phyloP scores from a whole-genome alignment of 139 green algal genomes.

The Dunaliella sp. region DNA sequence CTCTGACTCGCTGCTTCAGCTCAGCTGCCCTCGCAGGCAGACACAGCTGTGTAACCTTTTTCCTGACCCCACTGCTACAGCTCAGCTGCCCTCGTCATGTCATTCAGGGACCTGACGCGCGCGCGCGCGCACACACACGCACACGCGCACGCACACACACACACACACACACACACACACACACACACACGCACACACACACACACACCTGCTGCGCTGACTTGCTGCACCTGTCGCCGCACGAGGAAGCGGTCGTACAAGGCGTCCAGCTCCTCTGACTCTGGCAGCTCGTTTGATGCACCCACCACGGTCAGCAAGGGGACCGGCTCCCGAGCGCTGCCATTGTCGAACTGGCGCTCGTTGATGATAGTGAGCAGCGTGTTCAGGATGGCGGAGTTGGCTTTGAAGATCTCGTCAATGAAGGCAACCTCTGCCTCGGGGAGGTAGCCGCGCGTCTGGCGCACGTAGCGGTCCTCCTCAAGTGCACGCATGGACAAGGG shows the following conservation, averaged over 20 bases:
- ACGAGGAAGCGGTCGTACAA: slow-evolving; percentile 88
- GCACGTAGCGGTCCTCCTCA: slow-evolving; percentile 88
- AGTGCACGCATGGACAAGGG: slow-evolving; percentile 86
- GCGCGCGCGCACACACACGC: too few relatives aligned
- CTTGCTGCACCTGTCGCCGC: slow-evolving; percentile 50
- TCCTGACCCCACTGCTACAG: too few relatives aligned
- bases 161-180: too few relatives aligned
- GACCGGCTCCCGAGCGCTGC: slow-evolving; percentile 58
- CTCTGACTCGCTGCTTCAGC: too few relatives aligned
- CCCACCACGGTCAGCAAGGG: slow-evolving; percentile 26
- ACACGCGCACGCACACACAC: too few relatives aligned
- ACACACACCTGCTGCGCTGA: slow-evolving; percentile 17
- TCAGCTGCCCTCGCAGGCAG: too few relatives aligned
- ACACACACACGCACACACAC: too few relatives aligned
- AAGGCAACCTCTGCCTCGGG: slow-evolving; percentile 83
- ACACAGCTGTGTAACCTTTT: too few relatives aligned
- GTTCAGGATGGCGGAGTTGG: slow-evolving; percentile 91
- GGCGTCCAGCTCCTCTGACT: slow-evolving; percentile 85
- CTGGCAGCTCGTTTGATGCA: slow-evolving; percentile 85
- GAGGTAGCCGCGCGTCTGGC: slow-evolving; percentile 89
- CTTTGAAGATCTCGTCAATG: slow-evolving; percentile 87
- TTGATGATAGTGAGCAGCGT: slow-evolving; percentile 91
- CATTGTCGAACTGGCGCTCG: slow-evolving; percentile 93
- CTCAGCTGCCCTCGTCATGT: too few relatives aligned
- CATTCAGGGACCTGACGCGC: too few relatives aligned